Base-by-base conservation (phyloP, 352 stramenopile species). In the Ophiocytium majus region DNA sequence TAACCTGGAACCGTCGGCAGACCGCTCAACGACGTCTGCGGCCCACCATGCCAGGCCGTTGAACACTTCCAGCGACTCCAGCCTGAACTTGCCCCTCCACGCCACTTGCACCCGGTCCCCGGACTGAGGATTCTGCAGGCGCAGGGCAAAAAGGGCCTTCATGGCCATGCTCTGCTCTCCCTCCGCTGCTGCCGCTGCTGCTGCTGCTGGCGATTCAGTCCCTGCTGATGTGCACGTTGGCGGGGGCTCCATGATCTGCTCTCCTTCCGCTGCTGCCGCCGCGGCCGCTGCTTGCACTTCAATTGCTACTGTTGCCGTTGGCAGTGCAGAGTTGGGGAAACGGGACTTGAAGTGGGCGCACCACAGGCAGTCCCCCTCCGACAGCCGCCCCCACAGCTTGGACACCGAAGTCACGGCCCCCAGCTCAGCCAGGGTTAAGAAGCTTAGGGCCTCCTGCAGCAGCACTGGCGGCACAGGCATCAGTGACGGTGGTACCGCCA, bases 21-120 rank as follows among this genome's bases (percentile, higher is more conserved):
- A 57, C 5, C 43, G 43, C 35, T 85, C 82, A 50, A 89, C 87
- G 1, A 91, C 86, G 9, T 76, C 66, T 50, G 87, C 89, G 32
- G 84, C 34, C 89, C 89, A 91, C 89, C 89, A 91, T 37, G 89
- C 89, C 33, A 88, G 83, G 19, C 87, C 89, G 63, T 89, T 83
- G 82, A 90, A 91, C 17, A 91, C 86, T 76, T 91, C 87, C 31
- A 87, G 50, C n/a, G 83, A 86, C 79, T 91, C 89, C 34, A 91
- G 81, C 31, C 89, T 83, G 83, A 91, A 91, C 64, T 90, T 90
- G 28, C 89, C 89, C 79, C 84, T 86, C 89, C 89, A 91, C 28
- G 87, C 76, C 34, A 91, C 87, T 76, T 91, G 85, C 0, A 91
- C 81, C 49, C 80, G 50, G 78, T 91, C 89, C 1, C 87, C 89